These are phyloP conservation scores for Plasmodium cynomolgi DNA, from an alignment of 169 alveolate species.

Conservation along the genomic window DNA sequence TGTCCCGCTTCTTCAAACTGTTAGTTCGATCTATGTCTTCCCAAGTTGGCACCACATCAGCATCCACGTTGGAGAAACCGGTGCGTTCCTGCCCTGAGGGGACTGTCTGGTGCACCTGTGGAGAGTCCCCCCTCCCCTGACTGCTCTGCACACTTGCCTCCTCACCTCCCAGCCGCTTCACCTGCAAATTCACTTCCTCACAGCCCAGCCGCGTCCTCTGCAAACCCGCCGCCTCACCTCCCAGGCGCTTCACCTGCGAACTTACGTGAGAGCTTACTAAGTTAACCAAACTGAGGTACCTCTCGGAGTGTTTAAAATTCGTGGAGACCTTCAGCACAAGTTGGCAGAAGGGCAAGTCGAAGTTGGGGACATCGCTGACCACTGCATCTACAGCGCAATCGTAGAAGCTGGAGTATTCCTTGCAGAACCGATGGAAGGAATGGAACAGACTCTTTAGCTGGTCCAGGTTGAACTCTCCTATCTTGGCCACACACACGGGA, in stretches of 20 bases:
- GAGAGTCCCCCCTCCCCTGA: not conserved
- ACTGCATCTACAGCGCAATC: not conserved
- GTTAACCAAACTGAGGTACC: not conserved
- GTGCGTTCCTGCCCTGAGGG: not conserved
- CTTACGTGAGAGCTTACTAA: not conserved
- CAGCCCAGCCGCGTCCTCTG: not conserved
- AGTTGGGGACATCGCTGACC: not conserved
- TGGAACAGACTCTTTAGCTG: not conserved
- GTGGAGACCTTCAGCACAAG: slow-evolving; percentile 18
- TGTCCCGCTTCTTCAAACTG: not conserved
- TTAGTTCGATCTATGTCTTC: not conserved
- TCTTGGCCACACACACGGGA: slow-evolving; percentile 9
- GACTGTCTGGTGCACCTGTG: not conserved
- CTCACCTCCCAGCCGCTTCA: not conserved
- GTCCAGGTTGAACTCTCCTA: not conserved
- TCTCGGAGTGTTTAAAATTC: slow-evolving; percentile 15
- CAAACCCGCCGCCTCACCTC: not conserved
- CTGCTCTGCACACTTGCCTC: not conserved
- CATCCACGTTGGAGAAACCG: not conserved
- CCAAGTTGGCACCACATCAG: not conserved
- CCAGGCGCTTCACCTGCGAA: not conserved
- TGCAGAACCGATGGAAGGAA: slow-evolving; percentile 60
- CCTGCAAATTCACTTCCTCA: not conserved
- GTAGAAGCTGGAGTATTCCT: slow-evolving; percentile 41
- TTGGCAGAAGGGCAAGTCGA: slow-evolving; percentile 5